Conservation (phyloP, 208 protist species). For the Wallacemonas sp. region DNA sequence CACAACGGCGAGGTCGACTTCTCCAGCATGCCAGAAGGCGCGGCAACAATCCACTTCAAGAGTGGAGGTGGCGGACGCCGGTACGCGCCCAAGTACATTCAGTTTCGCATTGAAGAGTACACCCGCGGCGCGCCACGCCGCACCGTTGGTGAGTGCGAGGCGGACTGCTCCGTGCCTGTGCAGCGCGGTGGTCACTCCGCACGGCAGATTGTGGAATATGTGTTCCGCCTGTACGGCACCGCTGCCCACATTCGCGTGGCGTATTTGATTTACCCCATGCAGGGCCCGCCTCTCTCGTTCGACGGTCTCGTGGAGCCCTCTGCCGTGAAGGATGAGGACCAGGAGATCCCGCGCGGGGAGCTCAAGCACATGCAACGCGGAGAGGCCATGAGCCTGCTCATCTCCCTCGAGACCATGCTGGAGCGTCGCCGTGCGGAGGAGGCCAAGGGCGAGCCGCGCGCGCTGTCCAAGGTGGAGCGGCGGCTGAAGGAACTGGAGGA, state of each 20-base stretch:
- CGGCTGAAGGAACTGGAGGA: conserved; percentile 64
- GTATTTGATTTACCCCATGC: conserved; percentile 69
- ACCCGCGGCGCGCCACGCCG: conserved; percentile 61
- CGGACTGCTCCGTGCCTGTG: conserved; percentile 68
- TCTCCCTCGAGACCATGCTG: conserved; percentile 77
- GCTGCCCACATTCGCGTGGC: conserved; percentile 68
- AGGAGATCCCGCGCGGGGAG: conserved; percentile 20
- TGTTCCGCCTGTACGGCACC: conserved; percentile 67
- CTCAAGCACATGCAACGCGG: conserved; percentile 61
- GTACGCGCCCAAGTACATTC: conserved; percentile 80
- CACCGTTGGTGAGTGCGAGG: conserved; percentile 62
- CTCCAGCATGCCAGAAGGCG: conserved; percentile 78
- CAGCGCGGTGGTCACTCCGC: conserved; percentile 18
- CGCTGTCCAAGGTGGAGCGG: conserved; percentile 36
- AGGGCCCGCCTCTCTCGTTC: conserved; percentile 57
- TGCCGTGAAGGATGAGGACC: conserved; percentile 12
- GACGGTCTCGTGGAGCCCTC: conserved; percentile 43
- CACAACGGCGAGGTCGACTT: conserved; percentile 72
- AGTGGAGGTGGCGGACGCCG: conserved; percentile 35
- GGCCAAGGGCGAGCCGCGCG: conserved; percentile 19
- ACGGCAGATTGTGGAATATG: conserved; percentile 17
- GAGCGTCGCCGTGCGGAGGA: conserved; percentile 55
- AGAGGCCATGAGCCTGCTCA: conserved; percentile 81
- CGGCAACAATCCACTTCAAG: conserved; percentile 83
- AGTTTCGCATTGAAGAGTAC: conserved; percentile 84